Conservation (phyloP, 129 eudicot species). For the Saposhnikovia divaricata region DNA sequence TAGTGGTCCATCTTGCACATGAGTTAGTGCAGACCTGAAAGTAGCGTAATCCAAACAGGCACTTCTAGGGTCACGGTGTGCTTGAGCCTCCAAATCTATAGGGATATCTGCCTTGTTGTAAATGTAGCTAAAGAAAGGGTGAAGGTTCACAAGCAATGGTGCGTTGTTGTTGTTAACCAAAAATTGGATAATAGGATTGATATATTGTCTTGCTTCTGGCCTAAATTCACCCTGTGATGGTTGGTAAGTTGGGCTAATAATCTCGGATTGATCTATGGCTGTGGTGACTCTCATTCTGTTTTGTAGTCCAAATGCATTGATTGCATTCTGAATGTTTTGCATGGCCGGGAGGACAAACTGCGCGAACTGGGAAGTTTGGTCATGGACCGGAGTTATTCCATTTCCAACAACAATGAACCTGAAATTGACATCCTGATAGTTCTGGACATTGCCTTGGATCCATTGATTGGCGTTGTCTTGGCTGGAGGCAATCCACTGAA, state of each 20-base stretch:
- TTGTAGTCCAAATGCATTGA: constrained; percentile 11
- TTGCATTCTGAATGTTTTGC: constrained; percentile 27
- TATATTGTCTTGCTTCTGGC: background rate
- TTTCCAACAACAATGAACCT: constrained; percentile 53
- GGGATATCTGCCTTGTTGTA: background rate
- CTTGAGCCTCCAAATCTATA: background rate
- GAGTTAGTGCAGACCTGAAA: constrained; percentile 7
- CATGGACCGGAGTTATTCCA: constrained; percentile 28
- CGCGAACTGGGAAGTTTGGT: constrained; percentile 4
- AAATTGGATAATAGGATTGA: constrained; percentile 21
- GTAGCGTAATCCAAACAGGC: constrained; percentile 23
- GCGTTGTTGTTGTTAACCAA: constrained; percentile 1
- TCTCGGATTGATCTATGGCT: background rate
- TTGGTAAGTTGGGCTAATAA: constrained; percentile 13
- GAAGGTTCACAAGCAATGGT: background rate
- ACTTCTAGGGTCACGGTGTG: background rate
- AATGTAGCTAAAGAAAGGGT: background rate
- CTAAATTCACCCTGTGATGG: constrained; percentile 24
- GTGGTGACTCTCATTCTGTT: constrained; percentile 33
- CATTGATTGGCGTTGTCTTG: constrained; percentile 31
- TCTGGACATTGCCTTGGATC: constrained; percentile 40
- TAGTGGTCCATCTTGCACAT: background rate
- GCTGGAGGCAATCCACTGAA: constrained; percentile 22
- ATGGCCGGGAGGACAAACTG: constrained; percentile 27
- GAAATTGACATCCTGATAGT: constrained; percentile 33